Evolutionary conservation across 331 rosid species (phyloP).

Genomic region (Dryas integrifolia): DNA sequence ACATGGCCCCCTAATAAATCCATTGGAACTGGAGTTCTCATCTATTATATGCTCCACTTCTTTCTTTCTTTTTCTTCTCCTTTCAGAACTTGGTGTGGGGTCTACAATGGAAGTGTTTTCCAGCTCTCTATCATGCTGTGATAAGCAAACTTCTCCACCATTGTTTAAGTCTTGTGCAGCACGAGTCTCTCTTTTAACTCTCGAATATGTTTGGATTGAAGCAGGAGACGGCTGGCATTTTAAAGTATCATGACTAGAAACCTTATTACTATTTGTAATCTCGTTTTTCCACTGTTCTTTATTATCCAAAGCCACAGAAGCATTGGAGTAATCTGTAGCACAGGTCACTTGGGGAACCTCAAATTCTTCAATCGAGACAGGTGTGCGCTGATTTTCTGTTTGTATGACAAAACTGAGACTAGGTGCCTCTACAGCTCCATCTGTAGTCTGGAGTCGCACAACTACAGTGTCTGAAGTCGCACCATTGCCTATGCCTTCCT

Average conservation of each 20-base stretch:
- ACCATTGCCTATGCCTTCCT: slow-evolving; percentile 27
- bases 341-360: slow-evolving; percentile 37
- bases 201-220: slow-evolving; percentile 38
- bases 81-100: slow-evolving; percentile 31
- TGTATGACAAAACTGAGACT: slow-evolving; percentile 27
- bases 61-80: slow-evolving; percentile 48
- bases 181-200: slow-evolving; percentile 34
- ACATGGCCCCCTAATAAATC: slow-evolving; percentile 79
- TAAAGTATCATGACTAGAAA: slow-evolving; percentile 23
- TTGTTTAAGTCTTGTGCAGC: slow-evolving; percentile 23
- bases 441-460: slow-evolving; percentile 29
- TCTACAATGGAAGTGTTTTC: slow-evolving; percentile 33
- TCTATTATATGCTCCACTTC: slow-evolving; percentile 41
- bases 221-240: slow-evolving; percentile 27
- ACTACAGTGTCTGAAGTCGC: slow-evolving; percentile 27
- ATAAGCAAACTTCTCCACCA: slow-evolving; percentile 36
- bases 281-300: slow-evolving; percentile 28
- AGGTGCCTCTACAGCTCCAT: slow-evolving; percentile 28
- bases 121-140: slow-evolving; percentile 33
- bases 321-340: slow-evolving; percentile 29
- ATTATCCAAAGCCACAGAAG: slow-evolving; percentile 30
- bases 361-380: slow-evolving; percentile 26
- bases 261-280: slow-evolving; percentile 25
- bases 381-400: slow-evolving; percentile 27
- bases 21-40: slow-evolving; percentile 26